Percentiles rank a stretch among this genome's conserved stretches.
These are phyloP conservation scores for Coccomyxa sp. DNA, from an alignment of 139 green algal genomes.

Conservation along the genomic window DNA sequence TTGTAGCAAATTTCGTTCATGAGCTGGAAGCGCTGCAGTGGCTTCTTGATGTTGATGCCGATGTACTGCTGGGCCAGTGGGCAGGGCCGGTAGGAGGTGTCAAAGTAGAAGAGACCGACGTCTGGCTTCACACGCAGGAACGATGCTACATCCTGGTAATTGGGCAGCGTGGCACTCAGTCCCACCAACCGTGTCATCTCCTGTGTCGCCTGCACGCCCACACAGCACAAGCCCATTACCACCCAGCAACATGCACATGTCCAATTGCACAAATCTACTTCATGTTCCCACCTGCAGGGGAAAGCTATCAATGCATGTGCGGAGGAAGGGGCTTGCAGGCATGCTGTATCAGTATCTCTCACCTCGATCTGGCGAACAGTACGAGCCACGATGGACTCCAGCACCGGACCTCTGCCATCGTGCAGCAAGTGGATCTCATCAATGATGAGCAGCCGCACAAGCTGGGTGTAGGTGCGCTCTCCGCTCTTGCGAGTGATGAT, in stretches of 20 bases:
- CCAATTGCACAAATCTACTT: background rate
- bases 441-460: conserved; percentile 93
- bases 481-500: conserved; percentile 97
- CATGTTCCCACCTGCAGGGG: no score
- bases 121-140: conserved; percentile 89
- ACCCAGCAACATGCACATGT: background rate
- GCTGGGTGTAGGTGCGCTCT: conserved; percentile 87
- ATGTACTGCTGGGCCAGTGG: conserved; percentile 96
- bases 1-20: conserved; percentile 99
- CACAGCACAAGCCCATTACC: background rate
- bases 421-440: conserved; percentile 99
- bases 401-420: conserved; percentile 88
- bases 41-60: conserved; percentile 93
- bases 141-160: conserved; percentile 93
- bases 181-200: conserved; percentile 94
- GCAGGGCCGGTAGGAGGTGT: conserved; percentile 91
- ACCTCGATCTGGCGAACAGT: conserved; percentile 85
- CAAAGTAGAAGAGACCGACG: conserved; percentile 96
- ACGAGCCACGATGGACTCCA: conserved; percentile 91
- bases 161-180: conserved; percentile 94
- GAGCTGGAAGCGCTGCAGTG: conserved; percentile 97
- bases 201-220: conserved; percentile 79
- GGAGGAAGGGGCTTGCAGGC: no score
- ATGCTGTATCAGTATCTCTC: background rate
- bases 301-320: no score